phyloP scores from a whole-genome alignment of 1,284 basidiomycete genomes.

The Ceraceosorus bombacis region DNA sequence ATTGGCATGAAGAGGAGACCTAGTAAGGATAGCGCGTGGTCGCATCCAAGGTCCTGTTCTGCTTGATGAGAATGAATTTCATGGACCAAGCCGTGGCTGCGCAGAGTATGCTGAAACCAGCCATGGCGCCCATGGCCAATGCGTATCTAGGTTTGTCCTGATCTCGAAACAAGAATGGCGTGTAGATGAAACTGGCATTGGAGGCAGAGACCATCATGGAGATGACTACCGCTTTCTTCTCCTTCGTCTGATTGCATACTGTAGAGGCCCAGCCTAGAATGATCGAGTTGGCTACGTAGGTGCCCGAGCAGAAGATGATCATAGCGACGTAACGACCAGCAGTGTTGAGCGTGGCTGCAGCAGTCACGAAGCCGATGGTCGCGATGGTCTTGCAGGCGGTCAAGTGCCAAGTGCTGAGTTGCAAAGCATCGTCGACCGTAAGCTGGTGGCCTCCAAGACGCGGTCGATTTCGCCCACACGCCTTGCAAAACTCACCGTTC shows the following conservation, averaged over 20 bases:
- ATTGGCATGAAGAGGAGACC: too few species aligned
- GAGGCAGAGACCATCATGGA: slow-evolving; percentile 21
- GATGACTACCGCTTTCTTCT: slow-evolving; percentile 33
- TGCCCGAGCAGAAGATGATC: slow-evolving; percentile 21
- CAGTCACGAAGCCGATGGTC: slow-evolving; percentile 34
- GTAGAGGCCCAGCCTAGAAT: slow-evolving; percentile 27
- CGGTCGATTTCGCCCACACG: too few species aligned
- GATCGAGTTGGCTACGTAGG: slow-evolving; percentile 23
- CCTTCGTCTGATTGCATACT: slow-evolving; percentile 16
- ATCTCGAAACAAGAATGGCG: not conserved
- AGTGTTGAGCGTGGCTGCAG: slow-evolving; percentile 14
- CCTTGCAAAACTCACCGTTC: slow-evolving; percentile 6
- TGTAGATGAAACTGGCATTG: not conserved
- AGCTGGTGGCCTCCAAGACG: too few species aligned
- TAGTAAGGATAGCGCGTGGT: not conserved
- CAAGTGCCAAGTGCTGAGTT: slow-evolving; percentile 19
- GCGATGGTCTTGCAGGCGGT: slow-evolving; percentile 9
- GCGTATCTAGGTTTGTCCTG: not conserved
- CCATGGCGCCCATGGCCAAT: not conserved
- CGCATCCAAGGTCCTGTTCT: not conserved
- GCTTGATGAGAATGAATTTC: not conserved
- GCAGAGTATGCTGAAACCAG: not conserved
- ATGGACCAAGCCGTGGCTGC: not conserved
- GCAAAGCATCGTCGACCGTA: too few species aligned
- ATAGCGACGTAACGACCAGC: slow-evolving; percentile 25